Evolutionary conservation across 2,329 filamentous ascomycete genomes (phyloP), one percentile per base, ranked within the genome.

Genomic region (Elsinoe fawcettii): DNA sequence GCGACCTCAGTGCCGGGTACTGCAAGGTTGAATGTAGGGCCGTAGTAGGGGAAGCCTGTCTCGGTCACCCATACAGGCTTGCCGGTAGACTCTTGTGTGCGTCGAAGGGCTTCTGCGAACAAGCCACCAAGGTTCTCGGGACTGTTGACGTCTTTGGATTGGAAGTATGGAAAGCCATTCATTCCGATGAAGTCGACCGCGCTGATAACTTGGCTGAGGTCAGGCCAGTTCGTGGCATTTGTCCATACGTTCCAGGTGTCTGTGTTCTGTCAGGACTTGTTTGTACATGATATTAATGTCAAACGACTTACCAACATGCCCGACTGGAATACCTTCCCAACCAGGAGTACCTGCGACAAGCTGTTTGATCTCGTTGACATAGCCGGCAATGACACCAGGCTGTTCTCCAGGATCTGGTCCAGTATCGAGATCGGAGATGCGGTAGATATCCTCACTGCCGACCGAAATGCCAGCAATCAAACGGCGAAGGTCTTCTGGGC

Each of bases 61-160:
- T 95, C 90, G 30, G 90, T 93, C 61, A 95, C 80, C 88, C 88
- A 93, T 64, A 95, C 80, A 18, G 81, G 76, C 78, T 90, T 92
- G 67, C 80, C 81, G 34, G 81, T 77, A 41, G 77, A 84, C 12
- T 68, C 72, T 60, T 79, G 71, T 34, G 86, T 88, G 59, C 79
- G 76, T 51, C 77, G 72, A 36, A 87, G 76, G n/a, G 88, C 84
- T 11, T 79, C 77, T 66, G 84, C 75, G 77, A 95, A 93, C 53
- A 90, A 81, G 6, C 46, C 16, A 18, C 14, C 14, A 11, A 46
- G 55, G 1, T 75, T 76, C 65, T 95, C 84, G 23, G 55, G 49
- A 65, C 72, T 73, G 75, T 90, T 90, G 65, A 75, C 64, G 69
- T 82, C 76, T 59, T 82, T 85, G 65, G 78, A 79, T 75, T 95